Evolutionary conservation across 176 grass and related monocot species (phyloP).

Genomic region (Elaeis guineensis): DNA sequence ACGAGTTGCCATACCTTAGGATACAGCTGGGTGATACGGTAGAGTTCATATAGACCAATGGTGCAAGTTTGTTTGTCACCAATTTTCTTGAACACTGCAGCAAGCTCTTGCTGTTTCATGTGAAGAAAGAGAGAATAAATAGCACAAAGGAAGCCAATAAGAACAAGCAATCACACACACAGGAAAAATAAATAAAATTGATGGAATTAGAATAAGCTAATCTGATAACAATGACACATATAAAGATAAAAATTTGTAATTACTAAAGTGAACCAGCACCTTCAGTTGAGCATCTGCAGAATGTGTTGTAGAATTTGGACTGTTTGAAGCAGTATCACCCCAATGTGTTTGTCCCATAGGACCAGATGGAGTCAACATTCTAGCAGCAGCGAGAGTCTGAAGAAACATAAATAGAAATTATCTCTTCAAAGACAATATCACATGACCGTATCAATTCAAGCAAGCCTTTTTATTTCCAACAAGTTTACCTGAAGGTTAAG

Average conservation of each 20-base stretch:
- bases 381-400: constrained; percentile 91
- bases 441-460: no score
- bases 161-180: background rate
- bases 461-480: no score
- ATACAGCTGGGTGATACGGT: constrained; percentile 89
- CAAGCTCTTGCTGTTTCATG: constrained; percentile 87
- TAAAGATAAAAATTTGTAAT: background rate
- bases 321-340: constrained; percentile 80
- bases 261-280: constrained; percentile 20
- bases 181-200: background rate
- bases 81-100: constrained; percentile 99
- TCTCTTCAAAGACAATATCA: no score
- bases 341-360: constrained; percentile 92
- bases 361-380: constrained; percentile 96
- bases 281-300: constrained; percentile 87
- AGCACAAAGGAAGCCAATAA: background rate
- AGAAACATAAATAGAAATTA: background rate
- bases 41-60: constrained; percentile 90
- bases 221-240: background rate
- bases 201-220: background rate
- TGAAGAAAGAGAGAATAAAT: constrained; percentile 4
- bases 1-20: constrained; percentile 50
- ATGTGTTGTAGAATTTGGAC: constrained; percentile 61
- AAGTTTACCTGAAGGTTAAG: constrained; percentile 88
- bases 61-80: constrained; percentile 97